phyloP scores from a whole-genome alignment of 176 grass and related monocot species.

The Areca catechu region DNA sequence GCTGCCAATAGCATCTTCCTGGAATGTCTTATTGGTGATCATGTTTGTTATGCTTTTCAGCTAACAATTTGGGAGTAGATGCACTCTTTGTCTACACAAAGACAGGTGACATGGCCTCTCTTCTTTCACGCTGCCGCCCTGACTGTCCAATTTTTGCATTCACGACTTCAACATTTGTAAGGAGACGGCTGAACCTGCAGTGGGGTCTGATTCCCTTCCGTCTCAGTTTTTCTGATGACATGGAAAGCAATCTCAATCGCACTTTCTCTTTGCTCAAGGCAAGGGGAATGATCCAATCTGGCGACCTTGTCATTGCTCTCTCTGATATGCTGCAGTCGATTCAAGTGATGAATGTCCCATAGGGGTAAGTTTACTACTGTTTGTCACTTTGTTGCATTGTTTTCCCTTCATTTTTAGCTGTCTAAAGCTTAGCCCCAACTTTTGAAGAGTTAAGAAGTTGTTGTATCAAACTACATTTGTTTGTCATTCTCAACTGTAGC shows the following conservation, averaged over 20 bases:
- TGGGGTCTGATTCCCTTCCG: slow-evolving; percentile 95
- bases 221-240: slow-evolving; percentile 63
- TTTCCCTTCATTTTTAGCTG: no score
- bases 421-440: no score
- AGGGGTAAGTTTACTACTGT: background rate
- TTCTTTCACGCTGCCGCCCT: slow-evolving; percentile 1
- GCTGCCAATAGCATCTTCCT: no score
- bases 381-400: no score
- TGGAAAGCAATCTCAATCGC: slow-evolving; percentile 93
- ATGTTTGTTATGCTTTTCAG: slow-evolving; percentile 28
- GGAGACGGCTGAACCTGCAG: slow-evolving; percentile 75
- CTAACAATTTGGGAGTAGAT: slow-evolving; percentile 84
- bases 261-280: slow-evolving; percentile 93
- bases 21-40: background rate
- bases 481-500: no score
- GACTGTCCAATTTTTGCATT: slow-evolving; percentile 5
- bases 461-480: no score
- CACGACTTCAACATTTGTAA: slow-evolving; percentile 37
- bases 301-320: slow-evolving; percentile 83
- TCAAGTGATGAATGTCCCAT: slow-evolving; percentile 97
- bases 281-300: slow-evolving; percentile 82
- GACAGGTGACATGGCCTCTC: background rate
- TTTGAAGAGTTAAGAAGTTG: no score
- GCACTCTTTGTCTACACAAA: slow-evolving; percentile 20
- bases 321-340: slow-evolving; percentile 95